Conservation (phyloP, 31 red algal species). For the Endocladia muricata region DNA sequence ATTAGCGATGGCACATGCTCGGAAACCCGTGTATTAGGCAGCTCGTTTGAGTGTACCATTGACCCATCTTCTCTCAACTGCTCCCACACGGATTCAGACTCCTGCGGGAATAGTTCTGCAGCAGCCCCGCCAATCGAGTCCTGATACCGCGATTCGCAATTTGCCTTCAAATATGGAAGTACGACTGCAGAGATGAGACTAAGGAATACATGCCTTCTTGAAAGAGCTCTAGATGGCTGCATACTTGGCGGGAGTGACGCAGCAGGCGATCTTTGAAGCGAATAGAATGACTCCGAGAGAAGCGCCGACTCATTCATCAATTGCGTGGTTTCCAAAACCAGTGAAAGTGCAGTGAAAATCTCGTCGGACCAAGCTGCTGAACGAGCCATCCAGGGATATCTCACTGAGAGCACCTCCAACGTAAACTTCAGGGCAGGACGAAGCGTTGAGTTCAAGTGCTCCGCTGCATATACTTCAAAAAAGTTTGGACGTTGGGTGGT, state of each 20-base stretch:
- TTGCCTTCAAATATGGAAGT: slow-evolving; percentile 23
- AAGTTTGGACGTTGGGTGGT: slow-evolving; percentile 30
- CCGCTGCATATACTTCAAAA: slow-evolving; percentile 51
- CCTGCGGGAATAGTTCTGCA: slow-evolving; percentile 13
- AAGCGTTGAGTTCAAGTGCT: slow-evolving; percentile 22
- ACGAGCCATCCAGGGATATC: slow-evolving; percentile 28
- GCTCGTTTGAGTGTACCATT: no score
- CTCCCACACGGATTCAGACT: no score
- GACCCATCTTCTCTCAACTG: no score
- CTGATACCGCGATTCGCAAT: slow-evolving; percentile 27
- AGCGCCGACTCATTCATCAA: slow-evolving; percentile 13
- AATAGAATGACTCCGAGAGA: slow-evolving; percentile 59
- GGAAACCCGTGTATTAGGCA: no score
- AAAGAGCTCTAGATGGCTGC: neutral
- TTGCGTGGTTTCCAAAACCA: slow-evolving; percentile 44
- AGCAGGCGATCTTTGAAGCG: slow-evolving; percentile 25
- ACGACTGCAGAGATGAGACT: slow-evolving; percentile 17
- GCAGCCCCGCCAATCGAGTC: slow-evolving; percentile 39
- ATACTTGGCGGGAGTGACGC: neutral
- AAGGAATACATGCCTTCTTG: slow-evolving; percentile 4
- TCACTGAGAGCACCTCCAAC: slow-evolving; percentile 47
- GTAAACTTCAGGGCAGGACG: slow-evolving; percentile 44
- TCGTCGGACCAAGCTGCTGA: slow-evolving; percentile 37
- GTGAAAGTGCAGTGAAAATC: slow-evolving; percentile 27
- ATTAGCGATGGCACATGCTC: no score